Base-by-base conservation (phyloP, 768 basidiomycete species). In the Trametes gibbosa region DNA sequence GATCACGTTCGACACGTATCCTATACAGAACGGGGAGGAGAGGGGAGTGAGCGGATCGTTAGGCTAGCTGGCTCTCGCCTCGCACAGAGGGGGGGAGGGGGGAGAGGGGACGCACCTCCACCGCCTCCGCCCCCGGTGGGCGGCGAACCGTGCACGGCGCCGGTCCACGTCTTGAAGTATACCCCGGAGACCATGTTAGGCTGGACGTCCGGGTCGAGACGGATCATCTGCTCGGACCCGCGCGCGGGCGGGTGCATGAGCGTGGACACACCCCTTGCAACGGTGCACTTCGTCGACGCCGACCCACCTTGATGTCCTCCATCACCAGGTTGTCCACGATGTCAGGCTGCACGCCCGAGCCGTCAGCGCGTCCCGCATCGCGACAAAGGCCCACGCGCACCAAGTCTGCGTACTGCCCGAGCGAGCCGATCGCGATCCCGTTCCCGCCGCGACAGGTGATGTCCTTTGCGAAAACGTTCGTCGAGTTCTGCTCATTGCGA, bases 401-500 rank as follows among this genome's bases (percentile, higher is more conserved):
- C 66, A 83, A 60, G 52, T 81, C 73, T 6, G 72, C 72, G 59
- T 84, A 85, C 68, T 84, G 82, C 8, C 81, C 84, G 5, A 86
- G 69, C 25, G 83, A 84, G 21, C 83, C 84, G 62, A 84, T 78
- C 0, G 84, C 84, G 24, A 86, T 79, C 0, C 83, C 83, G 62
- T 84, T 84, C 5, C 83, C 84, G 9, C 84, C 84, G n/a, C 79
- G 75, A 62, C 84, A 85, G 41, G 76, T 78, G 45, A 83, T 74
- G 60, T 81, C 79, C 1, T 72, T 72, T 0, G 76, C 78, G 17
- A 77, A 16, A 55, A 85, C 67, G 61, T 83, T 82, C 0, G 84
- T 78, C 19, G 81, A 81, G 66, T 85, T 85, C 83, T 84, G 52
- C 21, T 0, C 13, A 13, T 14, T 17, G 16, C 7, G 2, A 27